phyloP scores from a whole-genome alignment of 805 yeast genomes.

The Debaryomyces prosopidis region DNA sequence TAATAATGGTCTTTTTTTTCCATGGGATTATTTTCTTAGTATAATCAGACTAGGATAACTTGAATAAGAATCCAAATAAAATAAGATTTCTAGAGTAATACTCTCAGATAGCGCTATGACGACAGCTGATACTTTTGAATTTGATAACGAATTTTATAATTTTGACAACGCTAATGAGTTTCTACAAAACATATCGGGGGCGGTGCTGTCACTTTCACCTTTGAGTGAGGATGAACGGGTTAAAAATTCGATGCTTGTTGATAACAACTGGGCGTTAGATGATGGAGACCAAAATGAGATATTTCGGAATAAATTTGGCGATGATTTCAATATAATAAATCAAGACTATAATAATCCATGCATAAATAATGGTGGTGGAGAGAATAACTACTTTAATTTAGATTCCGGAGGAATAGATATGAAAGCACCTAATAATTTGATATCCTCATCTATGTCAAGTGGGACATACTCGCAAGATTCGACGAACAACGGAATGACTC shows the following conservation, averaged over 20 bases:
- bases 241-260: background rate
- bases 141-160: slow-evolving; percentile 14
- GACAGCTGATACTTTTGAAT: background rate
- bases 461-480: slow-evolving; percentile 15
- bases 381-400: slow-evolving; percentile 2
- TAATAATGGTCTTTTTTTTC: too few relatives aligned
- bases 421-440: background rate
- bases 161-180: slow-evolving; percentile 33
- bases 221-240: slow-evolving; percentile 16
- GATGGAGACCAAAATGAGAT: background rate
- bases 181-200: slow-evolving; percentile 27
- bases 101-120: background rate
- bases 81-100: too few relatives aligned
- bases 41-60: too few relatives aligned
- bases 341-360: slow-evolving; percentile 6
- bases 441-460: slow-evolving; percentile 14
- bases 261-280: background rate
- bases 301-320: background rate
- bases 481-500: slow-evolving; percentile 19
- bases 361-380: background rate
- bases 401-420: background rate
- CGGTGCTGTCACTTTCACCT: slow-evolving; percentile 20
- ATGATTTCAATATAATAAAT: slow-evolving; percentile 1
- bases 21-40: too few relatives aligned
- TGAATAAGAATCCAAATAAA: too few relatives aligned